Evolutionary conservation across 2,329 filamentous ascomycete genomes (phyloP), one percentile per base, ranked within the genome.

Genomic region (Metarhizium brunneum): DNA sequence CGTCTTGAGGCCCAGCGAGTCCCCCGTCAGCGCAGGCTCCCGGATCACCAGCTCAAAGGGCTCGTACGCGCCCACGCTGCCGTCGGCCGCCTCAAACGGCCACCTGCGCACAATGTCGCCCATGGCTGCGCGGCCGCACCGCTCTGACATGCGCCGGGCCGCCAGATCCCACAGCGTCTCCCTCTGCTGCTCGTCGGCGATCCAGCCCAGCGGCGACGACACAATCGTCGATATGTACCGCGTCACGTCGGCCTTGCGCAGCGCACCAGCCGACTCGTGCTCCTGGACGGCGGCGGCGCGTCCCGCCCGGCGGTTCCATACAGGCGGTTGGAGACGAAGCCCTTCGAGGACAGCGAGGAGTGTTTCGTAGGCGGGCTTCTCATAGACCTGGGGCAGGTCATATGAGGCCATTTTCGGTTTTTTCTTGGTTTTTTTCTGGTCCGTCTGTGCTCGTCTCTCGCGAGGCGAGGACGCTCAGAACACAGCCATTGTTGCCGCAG

Each of bases 1-100:
- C 0, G 94, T 99, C 71, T 99, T 97, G 68, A 95, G 79, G 1
- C 94, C 94, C 18, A 97, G 77, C 57, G 89, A 88, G 69, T 96
- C 92, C 6, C 88, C 88, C 0, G 90, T 95, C 55, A 97, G 76
- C 1, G 91, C 85, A 2, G 94, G 94, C 68, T 99, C 94, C 56
- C 90, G 81, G 43, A 99, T 83, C 40, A 80, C 78, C 52, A 99
- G 75, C 49, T 85, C 79, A 61, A 91, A 78, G 1, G 71, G 61
- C 30, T 74, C 69, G 30, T 68, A 64, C 3, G 63, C 32, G 32
- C 32, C 57, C 11, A 58, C 50, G 16, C 55, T 61, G 48, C 61
- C 65, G 7, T 60, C 63, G 29, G 43, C 47, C 29, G 40, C 56
- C 16, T 59, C 64, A 59, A 83, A 80, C 2, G 78, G 78, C 81